Evolutionary conservation across 805 yeast species (phyloP).

Genomic region (Candida silvicultrix): DNA sequence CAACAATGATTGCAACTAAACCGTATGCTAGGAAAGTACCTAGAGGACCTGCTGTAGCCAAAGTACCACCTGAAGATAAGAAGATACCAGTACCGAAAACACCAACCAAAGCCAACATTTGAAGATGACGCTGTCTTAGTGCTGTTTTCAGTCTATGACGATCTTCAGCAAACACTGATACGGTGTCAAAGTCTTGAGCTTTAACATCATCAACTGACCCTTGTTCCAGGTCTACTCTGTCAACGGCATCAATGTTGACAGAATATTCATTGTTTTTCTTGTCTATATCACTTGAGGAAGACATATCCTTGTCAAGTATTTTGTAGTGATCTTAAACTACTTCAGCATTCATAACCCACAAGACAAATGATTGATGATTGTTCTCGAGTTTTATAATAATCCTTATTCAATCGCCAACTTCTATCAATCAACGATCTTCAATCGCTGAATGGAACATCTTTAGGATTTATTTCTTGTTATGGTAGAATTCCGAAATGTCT

Average conservation of each 20-base stretch:
- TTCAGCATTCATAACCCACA: too few relatives aligned
- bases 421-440: too few relatives aligned
- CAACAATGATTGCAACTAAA: slow-evolving; percentile 29
- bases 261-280: slow-evolving; percentile 1
- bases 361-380: too few relatives aligned
- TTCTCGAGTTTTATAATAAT: too few relatives aligned
- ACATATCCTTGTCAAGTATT: too few relatives aligned
- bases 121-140: slow-evolving; percentile 30
- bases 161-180: slow-evolving; percentile 10
- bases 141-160: slow-evolving; percentile 5
- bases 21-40: slow-evolving; percentile 29
- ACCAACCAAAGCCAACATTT: slow-evolving; percentile 43
- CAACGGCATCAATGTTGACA: slow-evolving; percentile 5
- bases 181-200: background rate
- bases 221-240: background rate
- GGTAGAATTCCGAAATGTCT: too few relatives aligned
- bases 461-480: too few relatives aligned
- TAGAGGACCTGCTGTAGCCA: slow-evolving; percentile 28
- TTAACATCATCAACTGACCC: background rate
- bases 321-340: too few relatives aligned
- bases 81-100: slow-evolving; percentile 40
- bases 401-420: too few relatives aligned
- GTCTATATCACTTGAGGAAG: background rate
- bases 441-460: too few relatives aligned
- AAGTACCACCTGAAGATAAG: slow-evolving; percentile 32